Base-by-base conservation (phyloP, 2,329 filamentous ascomycete species). In the Alternaria burnsii region DNA sequence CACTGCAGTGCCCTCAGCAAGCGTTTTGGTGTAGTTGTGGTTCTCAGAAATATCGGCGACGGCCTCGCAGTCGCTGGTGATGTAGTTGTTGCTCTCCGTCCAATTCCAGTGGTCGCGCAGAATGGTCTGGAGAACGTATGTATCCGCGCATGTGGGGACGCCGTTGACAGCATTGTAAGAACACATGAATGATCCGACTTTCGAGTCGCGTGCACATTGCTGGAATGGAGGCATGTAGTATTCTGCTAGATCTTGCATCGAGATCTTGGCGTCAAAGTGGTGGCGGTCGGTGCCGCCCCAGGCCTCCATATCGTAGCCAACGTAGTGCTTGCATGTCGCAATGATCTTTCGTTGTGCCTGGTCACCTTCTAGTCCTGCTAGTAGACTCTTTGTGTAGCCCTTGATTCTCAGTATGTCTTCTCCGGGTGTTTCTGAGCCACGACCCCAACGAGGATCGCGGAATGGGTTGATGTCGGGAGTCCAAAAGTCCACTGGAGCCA, bases 151-250 rank as follows among this genome's bases (percentile, higher is more conserved):
- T 3, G 87, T 83, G 0, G 89, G 89, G 0, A 87, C 82, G 0
- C 89, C 89, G 58, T 91, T 90, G 41, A 91, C 81, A 0, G 88
- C 88, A 64, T 89, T 80, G 34, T 87, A 88, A 16, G 81, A 44
- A 84, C 86, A 73, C 88, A 90, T 72, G 83, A 82, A 79, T 2
- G 70, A 69, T 5, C 80, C 80, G 20, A 82, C 81, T 40, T 81
- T 80, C 1, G 79, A 77, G 59, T 82, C 81, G 58, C 81, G 65
- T 1, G 80, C 80, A 53, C 81, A 82, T 30, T 70, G 83, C 69
- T 89, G 81, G 78, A 91, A 91, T 0, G 88, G 84, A 1, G 86
- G 88, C 41, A 89, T 81, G 69, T 89, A 91, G 76, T 91, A 91
- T 67, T 91, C 89, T 0, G 85, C 82, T 5, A 91, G 77, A 61